Base-by-base conservation (phyloP, 2,329 filamentous ascomycete genomes). In the Cladosporium sp. region DNA sequence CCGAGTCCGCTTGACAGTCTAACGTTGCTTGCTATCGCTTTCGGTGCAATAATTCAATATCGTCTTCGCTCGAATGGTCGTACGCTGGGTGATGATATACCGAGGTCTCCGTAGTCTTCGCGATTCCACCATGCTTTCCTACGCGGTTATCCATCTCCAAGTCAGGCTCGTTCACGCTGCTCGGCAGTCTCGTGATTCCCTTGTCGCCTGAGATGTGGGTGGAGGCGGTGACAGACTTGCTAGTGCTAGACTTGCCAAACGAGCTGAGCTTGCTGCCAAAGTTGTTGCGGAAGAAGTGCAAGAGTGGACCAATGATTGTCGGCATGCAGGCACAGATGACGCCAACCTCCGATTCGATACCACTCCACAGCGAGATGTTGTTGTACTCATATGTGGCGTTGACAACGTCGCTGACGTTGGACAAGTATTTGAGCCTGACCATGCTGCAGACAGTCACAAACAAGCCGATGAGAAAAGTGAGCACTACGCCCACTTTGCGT, bases 261-360 rank as follows among this genome's bases (percentile, higher is more conserved):
- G 43, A 46, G 43, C 20, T 30, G 20, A 46, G n/a, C 6, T 36
- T 38, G 43, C 9, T 38, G 32, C 43, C 43, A 18, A 46, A 46
- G 5, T 27, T 36, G 9, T 38, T 18, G 4, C 33, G 32, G 33
- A 46, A 38, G 32, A 46, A 46, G 43, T 27, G 15, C 8, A 46
- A 12, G 8, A 27, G 6, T 27, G 43, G 43, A n/a, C 43, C 43
- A 13, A 46, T 46, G 43, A 46, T 38, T 15, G 43, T 46, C 6
- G 53, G 53, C 45, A 55, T 52, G n/a, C 53, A 55, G 15, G 53
- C 53, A 38, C 53, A 55, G 22, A 55, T 53, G n/a, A 55, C 43
- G 4, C 40, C 53, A 11, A 51, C 22, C 18, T 52, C 36, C n/a
- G 43, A 40, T 22, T 55, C 53, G 3, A 33, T 33, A 8, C 47